Evolutionary conservation across 306 rosid genomes (phyloP), one percentile per base, ranked within the genome.

Genomic region (Cyamopsis tetragonoloba): DNA sequence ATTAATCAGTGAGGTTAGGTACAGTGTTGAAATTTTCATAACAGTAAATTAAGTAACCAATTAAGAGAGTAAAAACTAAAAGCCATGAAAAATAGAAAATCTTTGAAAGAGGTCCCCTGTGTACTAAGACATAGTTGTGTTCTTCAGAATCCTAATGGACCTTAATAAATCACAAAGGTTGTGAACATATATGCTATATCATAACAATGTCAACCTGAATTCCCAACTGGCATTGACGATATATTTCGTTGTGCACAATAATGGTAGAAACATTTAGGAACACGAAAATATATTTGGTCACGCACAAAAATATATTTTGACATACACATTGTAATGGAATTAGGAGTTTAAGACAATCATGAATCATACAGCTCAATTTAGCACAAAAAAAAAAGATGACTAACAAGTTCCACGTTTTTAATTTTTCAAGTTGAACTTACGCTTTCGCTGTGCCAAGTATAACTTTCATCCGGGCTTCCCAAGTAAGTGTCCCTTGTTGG

Each of bases 381-480:
- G 13, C 59, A 26, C 38, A 68, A 48, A 18, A 4, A 27, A 15
- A 27, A 31, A 0, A 23, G 44, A 57, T 23, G 23, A 54, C 1
- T 4, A 35, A 38, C 15, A 27, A 17, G 17, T n/a, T 13, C 41
- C 38, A 37, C 13, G 17, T 11, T 1, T 35, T 48, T 22, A 42
- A 7, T 12, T 61, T 58, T 73, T 44, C 41, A 61, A 24, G 72
- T 20, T 60, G 47, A 74, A 81, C 98, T 89, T 89, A 92, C 97
- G 95, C 98, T 80, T 90, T 89, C 31, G 93, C 98, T 30, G 98
- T 93, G 57, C 97, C 91, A 56, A 87, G 89, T 63, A 88, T 72
- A 82, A 89, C 95, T 76, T 93, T 93, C 93, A 89, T 83, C 54
- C 97, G 93, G 3, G 95, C 92, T 64, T 89, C 98, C 98, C 98